Conservation (phyloP, 805 yeast species). For the Cyberlindnera subsufficiens region DNA sequence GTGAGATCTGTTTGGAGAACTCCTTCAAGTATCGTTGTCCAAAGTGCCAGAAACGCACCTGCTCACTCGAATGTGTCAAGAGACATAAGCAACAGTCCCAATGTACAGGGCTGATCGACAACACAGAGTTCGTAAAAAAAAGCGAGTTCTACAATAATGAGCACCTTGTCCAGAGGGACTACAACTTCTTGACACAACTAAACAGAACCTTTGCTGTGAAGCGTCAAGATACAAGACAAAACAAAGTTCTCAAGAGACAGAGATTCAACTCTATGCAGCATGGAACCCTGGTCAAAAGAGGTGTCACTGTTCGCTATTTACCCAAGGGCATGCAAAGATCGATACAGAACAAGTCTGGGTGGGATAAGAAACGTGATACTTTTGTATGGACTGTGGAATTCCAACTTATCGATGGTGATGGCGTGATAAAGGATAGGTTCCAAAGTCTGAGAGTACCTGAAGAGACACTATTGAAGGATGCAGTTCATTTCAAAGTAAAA, state of each 20-base stretch:
- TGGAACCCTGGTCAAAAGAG: conserved; percentile 35
- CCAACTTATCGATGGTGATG: conserved; percentile 35
- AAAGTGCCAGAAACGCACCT: conserved; percentile 59
- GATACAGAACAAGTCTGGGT: conserved; percentile 56
- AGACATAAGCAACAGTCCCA: conserved; percentile 55
- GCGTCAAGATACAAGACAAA: conserved; percentile 42
- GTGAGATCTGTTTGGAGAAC: conserved; percentile 40
- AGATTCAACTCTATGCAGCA: conserved; percentile 12
- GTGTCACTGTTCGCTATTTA: conserved; percentile 54
- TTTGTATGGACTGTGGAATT: conserved; percentile 83
- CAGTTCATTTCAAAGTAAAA: conserved; percentile 25
- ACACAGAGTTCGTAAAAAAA: conserved; percentile 49
- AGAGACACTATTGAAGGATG: conserved; percentile 23
- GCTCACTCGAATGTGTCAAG: conserved; percentile 67
- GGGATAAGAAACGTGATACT: conserved; percentile 54
- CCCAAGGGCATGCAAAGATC: conserved; percentile 77
- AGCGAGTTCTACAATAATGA: conserved; percentile 35
- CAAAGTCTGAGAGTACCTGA: conserved; percentile 32
- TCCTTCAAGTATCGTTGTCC: conserved; percentile 73
- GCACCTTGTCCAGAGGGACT: conserved; percentile 62
- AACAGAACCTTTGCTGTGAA: conserved; percentile 57
- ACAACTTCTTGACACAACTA: conserved; percentile 60
- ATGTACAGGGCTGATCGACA: conserved; percentile 66
- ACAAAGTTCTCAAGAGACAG: conserved; percentile 34
- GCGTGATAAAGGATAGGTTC: conserved; percentile 27